Evolutionary conservation across 495 filamentous ascomycete species (phyloP).

Genomic region (Copromyces sp.): DNA sequence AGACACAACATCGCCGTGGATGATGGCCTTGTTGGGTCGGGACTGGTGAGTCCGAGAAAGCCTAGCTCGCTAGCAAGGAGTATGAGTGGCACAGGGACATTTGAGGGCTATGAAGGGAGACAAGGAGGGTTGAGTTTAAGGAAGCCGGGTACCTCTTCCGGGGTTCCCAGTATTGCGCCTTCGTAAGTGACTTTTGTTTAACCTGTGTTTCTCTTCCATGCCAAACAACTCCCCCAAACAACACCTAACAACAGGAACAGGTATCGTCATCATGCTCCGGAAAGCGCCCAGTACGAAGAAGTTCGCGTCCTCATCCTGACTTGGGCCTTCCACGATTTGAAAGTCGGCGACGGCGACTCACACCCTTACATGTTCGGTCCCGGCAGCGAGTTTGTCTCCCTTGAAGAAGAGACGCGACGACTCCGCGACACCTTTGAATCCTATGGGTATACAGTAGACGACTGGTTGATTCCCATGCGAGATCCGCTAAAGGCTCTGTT

Average conservation of each 20-base stretch:
- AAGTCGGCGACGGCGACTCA: constrained; percentile 4
- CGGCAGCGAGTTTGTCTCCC: constrained; percentile 16
- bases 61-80: background rate
- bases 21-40: background rate
- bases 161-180: background rate
- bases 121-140: background rate
- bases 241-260: constrained; percentile 4
- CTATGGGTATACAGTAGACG: constrained; percentile 20
- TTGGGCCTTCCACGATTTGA: constrained; percentile 24
- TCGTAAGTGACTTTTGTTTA: constrained; percentile 8
- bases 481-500: constrained; percentile 9
- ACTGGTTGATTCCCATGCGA: constrained; percentile 22
- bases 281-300: constrained; percentile 13
- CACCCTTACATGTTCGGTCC: constrained; percentile 15
- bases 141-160: background rate
- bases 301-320: constrained; percentile 24
- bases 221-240: background rate
- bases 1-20: background rate
- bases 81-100: background rate
- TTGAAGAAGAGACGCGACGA: constrained; percentile 24
- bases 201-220: background rate
- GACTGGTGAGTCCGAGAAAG: background rate
- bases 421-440: constrained; percentile 16
- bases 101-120: background rate
- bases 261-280: background rate